A percentile compares a stretch with the other conserved stretches of the same genome.
Conservation (phyloP, 768 basidiomycete species). For the Lactifluus volemus region DNA sequence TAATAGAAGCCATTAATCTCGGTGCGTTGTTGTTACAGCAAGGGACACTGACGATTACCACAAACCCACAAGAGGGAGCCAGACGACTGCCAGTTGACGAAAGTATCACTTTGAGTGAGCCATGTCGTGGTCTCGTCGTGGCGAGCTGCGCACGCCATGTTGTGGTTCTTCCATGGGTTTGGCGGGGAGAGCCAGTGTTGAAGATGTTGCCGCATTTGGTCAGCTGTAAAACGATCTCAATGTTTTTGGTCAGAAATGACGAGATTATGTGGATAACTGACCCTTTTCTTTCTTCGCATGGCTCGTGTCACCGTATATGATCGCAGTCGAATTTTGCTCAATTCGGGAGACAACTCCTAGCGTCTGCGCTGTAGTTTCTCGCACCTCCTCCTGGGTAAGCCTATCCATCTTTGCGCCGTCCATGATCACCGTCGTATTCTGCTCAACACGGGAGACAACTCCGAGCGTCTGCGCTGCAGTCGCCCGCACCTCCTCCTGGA, state of each 20-base stretch:
- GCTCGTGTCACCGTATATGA: background rate
- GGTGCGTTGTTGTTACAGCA: background rate
- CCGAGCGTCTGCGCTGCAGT: no score
- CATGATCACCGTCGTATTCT: no score
- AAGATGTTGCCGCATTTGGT: background rate
- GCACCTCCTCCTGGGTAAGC: no score
- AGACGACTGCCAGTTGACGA: background rate
- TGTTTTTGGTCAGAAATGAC: background rate
- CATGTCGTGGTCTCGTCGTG: background rate
- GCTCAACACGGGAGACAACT: no score
- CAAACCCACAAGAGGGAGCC: background rate
- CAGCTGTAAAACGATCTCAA: background rate
- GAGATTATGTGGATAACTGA: background rate
- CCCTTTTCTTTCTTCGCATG: background rate
- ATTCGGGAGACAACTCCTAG: no score
- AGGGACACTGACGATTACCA: background rate
- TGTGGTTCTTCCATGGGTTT: background rate
- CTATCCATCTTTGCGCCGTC: background rate
- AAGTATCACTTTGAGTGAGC: background rate
- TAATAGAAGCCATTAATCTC: background rate
- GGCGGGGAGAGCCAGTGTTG: background rate
- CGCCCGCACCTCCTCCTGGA: no score
- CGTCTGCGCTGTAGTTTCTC: no score
- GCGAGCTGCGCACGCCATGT: background rate
- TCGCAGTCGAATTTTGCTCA: no score